Evolutionary conservation across 148 eudicot genomes (phyloP).

Genomic region (Rhododendron ferrugineum): DNA sequence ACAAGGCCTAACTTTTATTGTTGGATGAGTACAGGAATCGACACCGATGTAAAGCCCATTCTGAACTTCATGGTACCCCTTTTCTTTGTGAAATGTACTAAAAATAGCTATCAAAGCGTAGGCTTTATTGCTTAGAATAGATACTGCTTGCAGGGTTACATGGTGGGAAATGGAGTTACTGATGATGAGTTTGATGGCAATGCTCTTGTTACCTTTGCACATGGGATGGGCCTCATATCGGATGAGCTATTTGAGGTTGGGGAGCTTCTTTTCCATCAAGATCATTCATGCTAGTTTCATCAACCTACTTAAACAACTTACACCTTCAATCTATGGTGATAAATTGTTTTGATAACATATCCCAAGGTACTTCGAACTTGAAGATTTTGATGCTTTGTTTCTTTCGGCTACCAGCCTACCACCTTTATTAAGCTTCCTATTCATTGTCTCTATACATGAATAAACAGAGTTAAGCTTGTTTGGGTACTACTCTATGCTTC

Average conservation of each 20-base stretch:
- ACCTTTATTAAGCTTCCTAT: neutral
- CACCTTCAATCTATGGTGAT: neutral
- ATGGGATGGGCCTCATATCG: constrained; percentile 95
- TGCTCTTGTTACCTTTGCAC: constrained; percentile 83
- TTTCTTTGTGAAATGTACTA: neutral
- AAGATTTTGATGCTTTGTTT: too few relatives aligned
- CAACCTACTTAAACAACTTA: neutral
- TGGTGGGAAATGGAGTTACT: constrained; percentile 94
- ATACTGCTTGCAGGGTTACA: constrained; percentile 60
- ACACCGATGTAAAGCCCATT: constrained; percentile 63
- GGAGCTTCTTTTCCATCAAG: neutral
- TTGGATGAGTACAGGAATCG: constrained; percentile 29
- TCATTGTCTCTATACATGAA: neutral
- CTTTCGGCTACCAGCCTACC: neutral
- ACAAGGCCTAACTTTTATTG: neutral
- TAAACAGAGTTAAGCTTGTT: neutral
- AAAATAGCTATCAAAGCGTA: neutral
- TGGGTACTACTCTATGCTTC: neutral
- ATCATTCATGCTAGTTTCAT: neutral
- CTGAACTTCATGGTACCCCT: constrained; percentile 67
- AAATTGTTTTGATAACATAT: neutral
- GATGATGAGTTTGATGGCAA: constrained; percentile 78
- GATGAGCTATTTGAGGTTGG: constrained; percentile 59
- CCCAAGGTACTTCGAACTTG: too few relatives aligned
- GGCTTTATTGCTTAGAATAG: constrained; percentile 3